Conservation (phyloP, 345 rosid species). For the Eutrema yunnanense region DNA sequence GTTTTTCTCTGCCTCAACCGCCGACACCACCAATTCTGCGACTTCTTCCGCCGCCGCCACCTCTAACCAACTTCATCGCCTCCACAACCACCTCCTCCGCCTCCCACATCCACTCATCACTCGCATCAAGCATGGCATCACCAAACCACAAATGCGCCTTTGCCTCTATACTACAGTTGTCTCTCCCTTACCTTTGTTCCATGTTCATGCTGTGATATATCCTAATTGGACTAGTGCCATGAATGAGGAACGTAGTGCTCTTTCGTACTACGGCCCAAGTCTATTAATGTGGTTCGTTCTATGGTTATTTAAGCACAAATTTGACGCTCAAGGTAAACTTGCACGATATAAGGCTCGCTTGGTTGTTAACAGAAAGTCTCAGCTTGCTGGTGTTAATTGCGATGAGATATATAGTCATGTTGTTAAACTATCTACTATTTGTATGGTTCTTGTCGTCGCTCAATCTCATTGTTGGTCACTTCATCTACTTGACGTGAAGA, state of each 20-base stretch:
- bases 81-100: too few relatives aligned
- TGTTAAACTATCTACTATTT: not conserved
- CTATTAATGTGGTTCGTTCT: not conserved
- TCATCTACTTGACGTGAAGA: not conserved
- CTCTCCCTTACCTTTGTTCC: not conserved
- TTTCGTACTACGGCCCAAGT: not conserved
- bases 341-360: not conserved
- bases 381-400: not conserved
- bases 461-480: not conserved
- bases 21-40: too few relatives aligned
- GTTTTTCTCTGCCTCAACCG: too few relatives aligned
- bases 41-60: too few relatives aligned
- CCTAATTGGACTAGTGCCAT: not conserved
- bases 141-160: not conserved
- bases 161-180: not conserved
- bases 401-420: not conserved
- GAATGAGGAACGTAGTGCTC: not conserved
- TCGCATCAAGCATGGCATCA: not conserved
- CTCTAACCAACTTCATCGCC: too few relatives aligned
- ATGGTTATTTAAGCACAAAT: not conserved
- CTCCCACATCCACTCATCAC: not conserved
- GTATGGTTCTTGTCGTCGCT: not conserved
- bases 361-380: not conserved
- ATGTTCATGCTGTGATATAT: not conserved
- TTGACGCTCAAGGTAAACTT: not conserved